Base-by-base conservation (phyloP, 176 grass and related monocot species). In the Oryza nivara region DNA sequence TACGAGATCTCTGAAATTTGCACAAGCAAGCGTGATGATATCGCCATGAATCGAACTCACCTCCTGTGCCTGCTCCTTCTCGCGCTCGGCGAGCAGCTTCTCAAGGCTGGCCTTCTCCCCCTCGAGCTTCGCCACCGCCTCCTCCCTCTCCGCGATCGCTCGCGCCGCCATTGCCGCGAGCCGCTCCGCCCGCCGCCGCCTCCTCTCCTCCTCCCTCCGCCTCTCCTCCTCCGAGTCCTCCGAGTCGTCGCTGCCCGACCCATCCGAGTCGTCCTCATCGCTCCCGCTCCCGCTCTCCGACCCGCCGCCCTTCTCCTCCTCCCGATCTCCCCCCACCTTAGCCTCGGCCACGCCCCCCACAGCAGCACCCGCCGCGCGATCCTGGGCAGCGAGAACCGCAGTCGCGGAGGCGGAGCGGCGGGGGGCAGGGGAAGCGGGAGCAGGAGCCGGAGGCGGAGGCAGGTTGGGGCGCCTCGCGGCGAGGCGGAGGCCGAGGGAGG, bases 31-130 rank as follows among this genome's bases (percentile, higher is more conserved):
- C 7, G 13, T 34, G 54, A 65, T 45, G 19, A 41, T 41, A 41
- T 70, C 0, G 1, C 11, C 64, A 64, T 43, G 82, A n/a, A 65
- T 17, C 6, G 75, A 70, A 26, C 85, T 84, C 43, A 90, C 96
- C 93, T 95, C 91, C 44, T 90, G 85, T 0, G 93, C 96, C 60
- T 98, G 96, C 80, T 98, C 91, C 91, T 92, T 96, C 86, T 98
- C 93, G 46, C 96, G 86, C 84, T 94, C 90, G 22, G 85, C 83
- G 46, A 98, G 96, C 58, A 98, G 86, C 87, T 92, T 98, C 72
- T 92, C 93, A 23, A 98, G 83, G 61, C 90, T 84, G 9, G 77
- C 76, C 80, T 90, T 95, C 85, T 95, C 93, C 14, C 88, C 90
- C 68, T 95, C 93, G 20, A 95, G 83, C 72, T 67, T 88, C 40